Conservation (phyloP, 805 yeast genomes). For the Schwanniomyces pseudopolymorphus region DNA sequence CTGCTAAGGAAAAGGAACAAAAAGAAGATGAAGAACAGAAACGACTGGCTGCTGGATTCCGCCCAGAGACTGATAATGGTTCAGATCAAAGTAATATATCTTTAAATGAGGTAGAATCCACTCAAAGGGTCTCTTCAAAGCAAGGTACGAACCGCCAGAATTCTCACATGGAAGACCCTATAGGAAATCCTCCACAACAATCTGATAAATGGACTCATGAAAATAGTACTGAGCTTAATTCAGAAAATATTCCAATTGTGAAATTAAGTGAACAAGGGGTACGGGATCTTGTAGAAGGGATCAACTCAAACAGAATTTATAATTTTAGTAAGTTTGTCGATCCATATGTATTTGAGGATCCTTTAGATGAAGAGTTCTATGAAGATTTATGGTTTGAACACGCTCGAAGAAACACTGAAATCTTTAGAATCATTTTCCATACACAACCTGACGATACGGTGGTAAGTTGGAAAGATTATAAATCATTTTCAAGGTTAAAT, state of each 20-base stretch:
- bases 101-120: not conserved
- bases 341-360: constrained; percentile 89
- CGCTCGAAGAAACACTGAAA: constrained; percentile 79
- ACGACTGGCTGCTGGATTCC: constrained; percentile 33
- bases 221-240: constrained; percentile 2
- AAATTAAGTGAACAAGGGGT: constrained; percentile 45
- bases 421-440: constrained; percentile 84
- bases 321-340: constrained; percentile 58
- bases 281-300: constrained; percentile 34
- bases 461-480: constrained; percentile 87
- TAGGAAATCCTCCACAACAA: not conserved
- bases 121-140: too few species aligned
- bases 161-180: not conserved
- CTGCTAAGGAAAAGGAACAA: constrained; percentile 48
- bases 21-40: constrained; percentile 39
- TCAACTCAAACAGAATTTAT: constrained; percentile 38
- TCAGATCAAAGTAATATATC: not conserved
- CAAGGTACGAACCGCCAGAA: not conserved
- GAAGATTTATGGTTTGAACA: constrained; percentile 83
- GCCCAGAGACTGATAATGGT: constrained; percentile 6
- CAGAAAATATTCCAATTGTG: constrained; percentile 39
- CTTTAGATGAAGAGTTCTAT: constrained; percentile 75
- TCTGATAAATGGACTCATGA: constrained; percentile 5
- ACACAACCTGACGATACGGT: constrained; percentile 94
- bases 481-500: constrained; percentile 59